Evolutionary conservation across 306 rosid genomes (phyloP), one percentile per base, ranked within the genome.

Genomic region (Geum urbanum): DNA sequence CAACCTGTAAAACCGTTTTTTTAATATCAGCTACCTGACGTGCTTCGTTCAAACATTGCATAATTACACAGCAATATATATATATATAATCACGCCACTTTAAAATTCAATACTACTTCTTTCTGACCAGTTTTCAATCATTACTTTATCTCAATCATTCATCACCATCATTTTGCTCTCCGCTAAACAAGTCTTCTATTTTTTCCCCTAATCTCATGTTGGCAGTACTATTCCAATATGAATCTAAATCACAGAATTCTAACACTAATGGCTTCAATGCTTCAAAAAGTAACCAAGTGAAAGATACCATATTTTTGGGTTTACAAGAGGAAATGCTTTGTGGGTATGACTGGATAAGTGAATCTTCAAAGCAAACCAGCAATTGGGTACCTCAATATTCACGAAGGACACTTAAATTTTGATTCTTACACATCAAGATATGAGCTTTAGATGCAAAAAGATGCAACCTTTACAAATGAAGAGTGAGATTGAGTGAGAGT

Each of bases 1-100:
- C 95, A 50, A 94, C 98, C 98, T 90, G 81, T 72, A 72, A 56
- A 48, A 13, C 7, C 37, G 37, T 32, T 5, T 24, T 55, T 51
- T 60, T 62, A 8, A 35, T 63, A 47, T 63, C 35, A 62, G 39
- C 32, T 22, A 63, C 14, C 73, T n/a, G 66, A 74, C 72, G 62
- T 52, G 69, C 32, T 41, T 52, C 45, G 4, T 35, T 58, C 76
- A 13, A 72, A 72, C 70, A 24, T 46, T 41, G 18, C 19, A 54
- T 45, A 69, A 41, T 69, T 43, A 54, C 51, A 43, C 5, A 59
- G 67, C 14, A 55, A 24, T 24, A 24, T 24, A 41, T 24, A 24
- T 24, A 24, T 24, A 41, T 24, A 32, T 37, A 47, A 27, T 24
- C 24, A 22, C 39, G n/a, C 3, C 20, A 13, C 16, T 45, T 22